These are phyloP conservation scores for Leishmania braziliensis DNA, from an alignment of 208 protist species.

Conservation along the genomic window DNA sequence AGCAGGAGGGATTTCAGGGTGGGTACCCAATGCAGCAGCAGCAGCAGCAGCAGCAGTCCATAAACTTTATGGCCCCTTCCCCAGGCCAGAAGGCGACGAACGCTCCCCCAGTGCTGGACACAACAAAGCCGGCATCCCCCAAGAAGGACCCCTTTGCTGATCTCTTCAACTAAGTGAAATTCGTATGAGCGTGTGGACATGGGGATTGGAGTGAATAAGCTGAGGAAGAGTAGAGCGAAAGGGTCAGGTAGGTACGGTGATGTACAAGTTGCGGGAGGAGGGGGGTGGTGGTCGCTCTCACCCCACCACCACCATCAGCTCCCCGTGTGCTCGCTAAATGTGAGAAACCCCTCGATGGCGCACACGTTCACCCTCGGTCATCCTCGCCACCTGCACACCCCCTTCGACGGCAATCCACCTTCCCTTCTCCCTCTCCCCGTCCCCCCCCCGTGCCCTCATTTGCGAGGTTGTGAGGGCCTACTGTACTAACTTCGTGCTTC, in stretches of 20 bases:
- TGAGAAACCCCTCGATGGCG: neutral
- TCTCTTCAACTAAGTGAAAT: conserved; percentile 50
- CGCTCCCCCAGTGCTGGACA: neutral
- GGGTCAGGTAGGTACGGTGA: neutral
- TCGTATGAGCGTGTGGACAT: neutral
- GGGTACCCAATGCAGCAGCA: conserved; percentile 9
- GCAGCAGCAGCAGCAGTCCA: conserved; percentile 27
- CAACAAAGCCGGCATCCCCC: conserved; percentile 2
- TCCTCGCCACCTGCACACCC: neutral
- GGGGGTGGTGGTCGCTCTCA: neutral
- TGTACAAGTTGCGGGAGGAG: neutral
- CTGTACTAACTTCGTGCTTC: neutral
- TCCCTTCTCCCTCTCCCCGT: neutral
- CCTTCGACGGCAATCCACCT: neutral
- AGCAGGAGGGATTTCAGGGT: neutral
- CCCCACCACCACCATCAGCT: neutral
- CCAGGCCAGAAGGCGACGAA: conserved; percentile 37
- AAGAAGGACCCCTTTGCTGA: conserved; percentile 77
- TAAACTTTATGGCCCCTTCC: conserved; percentile 58
- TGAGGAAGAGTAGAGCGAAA: neutral
- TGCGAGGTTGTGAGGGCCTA: neutral
- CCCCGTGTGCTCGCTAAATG: neutral
- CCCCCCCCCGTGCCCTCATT: neutral
- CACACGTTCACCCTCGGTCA: neutral
- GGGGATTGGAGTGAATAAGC: neutral